Evolutionary conservation across 768 basidiomycete species (phyloP), one percentile per base, ranked within the genome.

Genomic region (Tephrocybe sp.): DNA sequence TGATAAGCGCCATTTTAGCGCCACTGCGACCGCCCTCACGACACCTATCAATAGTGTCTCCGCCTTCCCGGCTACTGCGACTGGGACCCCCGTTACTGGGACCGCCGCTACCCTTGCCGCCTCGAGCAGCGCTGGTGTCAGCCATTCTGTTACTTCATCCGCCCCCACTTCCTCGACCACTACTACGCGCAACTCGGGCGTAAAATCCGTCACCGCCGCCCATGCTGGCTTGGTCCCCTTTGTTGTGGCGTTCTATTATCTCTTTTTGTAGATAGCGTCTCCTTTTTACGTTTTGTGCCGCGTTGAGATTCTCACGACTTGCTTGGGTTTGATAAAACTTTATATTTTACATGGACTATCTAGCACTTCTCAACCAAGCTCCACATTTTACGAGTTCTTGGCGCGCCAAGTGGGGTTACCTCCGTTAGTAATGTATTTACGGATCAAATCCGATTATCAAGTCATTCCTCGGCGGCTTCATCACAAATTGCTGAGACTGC

Each of bases 151-250:
- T 30, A 38, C 50, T 27, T 15, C 37, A 11, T 31, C 30, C 31
- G 28, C 25, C 12, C 15, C 28, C 9, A n/a, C 43, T 16, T 11
- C 35, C 22, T 39, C 49, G 18, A 28, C 49, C 18, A 32, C 39
- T 16, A 28, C 18, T 13, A 34, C 34, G 39, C 28, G 9, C 1
- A 56, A 56, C 19, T 27, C 43, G 6, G 51, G 37, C 26, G 32
- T 15, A n/a, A 49, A 47, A 16, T 27, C 5, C 5, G 19, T 44
- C 32, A 41, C 21, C 26, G 35, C 19, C 15, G 52, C 61, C 30
- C 57, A 61, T 32, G 60, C 59, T 30, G 66, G 65, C 26, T 47
- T 69, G 28, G 37, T 69, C 24, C 59, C 63, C 5, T 36, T 66
- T 25, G 31, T 69, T 46, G 64, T 66, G 9, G 43, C 70, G 9